A percentile compares a stretch with the other conserved stretches of the same genome.
phyloP scores from a whole-genome alignment of 2,329 filamentous ascomycete genomes.

The Ascochyta pisi region DNA sequence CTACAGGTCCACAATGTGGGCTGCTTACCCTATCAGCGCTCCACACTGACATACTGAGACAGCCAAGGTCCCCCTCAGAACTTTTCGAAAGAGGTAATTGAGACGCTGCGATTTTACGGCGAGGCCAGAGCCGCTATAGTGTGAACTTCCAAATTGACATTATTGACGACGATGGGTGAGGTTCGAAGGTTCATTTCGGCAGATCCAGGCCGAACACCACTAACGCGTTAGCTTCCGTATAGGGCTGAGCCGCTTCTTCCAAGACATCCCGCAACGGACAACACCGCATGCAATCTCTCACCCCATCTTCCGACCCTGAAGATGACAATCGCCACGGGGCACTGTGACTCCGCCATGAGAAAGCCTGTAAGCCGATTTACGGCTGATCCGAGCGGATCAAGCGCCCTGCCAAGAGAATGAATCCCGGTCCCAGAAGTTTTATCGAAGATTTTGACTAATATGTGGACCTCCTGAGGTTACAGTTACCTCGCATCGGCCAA shows the following conservation, averaged over 20 bases:
- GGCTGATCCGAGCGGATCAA: slow-evolving; percentile 23
- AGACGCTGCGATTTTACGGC: background rate
- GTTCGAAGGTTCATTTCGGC: slow-evolving; percentile 7
- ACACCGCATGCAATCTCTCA: slow-evolving; percentile 4
- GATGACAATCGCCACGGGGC: slow-evolving; percentile 5
- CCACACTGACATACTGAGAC: slow-evolving; percentile 7
- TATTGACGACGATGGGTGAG: background rate
- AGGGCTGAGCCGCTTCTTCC: slow-evolving; percentile 16
- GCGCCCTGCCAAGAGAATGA: slow-evolving; percentile 28
- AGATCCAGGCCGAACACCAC: slow-evolving; percentile 4
- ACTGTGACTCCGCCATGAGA: slow-evolving; percentile 14
- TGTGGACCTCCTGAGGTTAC: slow-evolving; percentile 35
- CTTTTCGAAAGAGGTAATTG: background rate
- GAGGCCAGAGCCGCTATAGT: background rate
- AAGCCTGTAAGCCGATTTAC: slow-evolving; percentile 20
- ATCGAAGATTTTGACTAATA: slow-evolving; percentile 42
- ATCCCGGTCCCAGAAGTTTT: slow-evolving; percentile 32
- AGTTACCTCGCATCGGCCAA: slow-evolving; percentile 26
- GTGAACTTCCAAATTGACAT: background rate
- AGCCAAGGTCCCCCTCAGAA: background rate
- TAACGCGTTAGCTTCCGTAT: slow-evolving; percentile 10
- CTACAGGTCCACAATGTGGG: slow-evolving; percentile 10
- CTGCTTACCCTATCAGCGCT: background rate
- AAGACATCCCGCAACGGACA: slow-evolving; percentile 12
- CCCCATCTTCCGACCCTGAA: slow-evolving; percentile 16